Conservation (phyloP, 2,329 filamentous ascomycete genomes). For the Onygenales sp. region DNA sequence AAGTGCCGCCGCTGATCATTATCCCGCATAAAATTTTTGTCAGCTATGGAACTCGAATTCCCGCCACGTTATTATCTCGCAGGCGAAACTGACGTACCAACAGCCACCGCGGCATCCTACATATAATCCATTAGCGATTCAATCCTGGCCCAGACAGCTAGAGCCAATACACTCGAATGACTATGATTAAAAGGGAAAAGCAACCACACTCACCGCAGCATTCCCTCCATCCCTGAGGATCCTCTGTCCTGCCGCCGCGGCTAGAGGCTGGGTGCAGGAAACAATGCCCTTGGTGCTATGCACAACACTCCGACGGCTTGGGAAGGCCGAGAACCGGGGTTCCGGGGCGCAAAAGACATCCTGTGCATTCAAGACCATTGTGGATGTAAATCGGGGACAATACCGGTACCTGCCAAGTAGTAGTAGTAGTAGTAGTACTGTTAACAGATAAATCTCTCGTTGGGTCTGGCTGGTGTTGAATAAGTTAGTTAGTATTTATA, state of each 20-base stretch:
- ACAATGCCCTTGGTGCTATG: slow-evolving; percentile 91
- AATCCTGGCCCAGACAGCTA: background rate
- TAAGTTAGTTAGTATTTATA: too few species aligned
- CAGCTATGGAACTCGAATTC: background rate
- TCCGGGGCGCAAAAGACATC: slow-evolving; percentile 9
- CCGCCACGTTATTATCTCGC: too few species aligned
- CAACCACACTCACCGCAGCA: slow-evolving; percentile 54
- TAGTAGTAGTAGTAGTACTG: too few species aligned
- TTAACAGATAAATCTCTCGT: background rate
- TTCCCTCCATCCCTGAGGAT: slow-evolving; percentile 85
- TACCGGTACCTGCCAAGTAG: too few species aligned
- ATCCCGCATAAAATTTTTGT: background rate
- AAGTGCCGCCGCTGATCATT: slow-evolving; percentile 63
- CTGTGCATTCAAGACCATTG: slow-evolving; percentile 6
- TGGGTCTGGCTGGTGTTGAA: too few species aligned
- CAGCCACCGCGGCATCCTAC: slow-evolving; percentile 91
- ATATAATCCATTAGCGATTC: background rate
- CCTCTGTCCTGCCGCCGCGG: slow-evolving; percentile 76
- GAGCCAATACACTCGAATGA: too few species aligned
- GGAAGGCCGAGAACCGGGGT: slow-evolving; percentile 49
- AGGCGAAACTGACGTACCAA: slow-evolving; percentile 45
- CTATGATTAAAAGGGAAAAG: background rate
- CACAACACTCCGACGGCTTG: slow-evolving; percentile 80
- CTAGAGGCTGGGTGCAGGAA: slow-evolving; percentile 79
- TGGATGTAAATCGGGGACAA: background rate